phyloP scores from a whole-genome alignment of 2,329 filamentous ascomycete species.

The Epicoccum sorghinum region DNA sequence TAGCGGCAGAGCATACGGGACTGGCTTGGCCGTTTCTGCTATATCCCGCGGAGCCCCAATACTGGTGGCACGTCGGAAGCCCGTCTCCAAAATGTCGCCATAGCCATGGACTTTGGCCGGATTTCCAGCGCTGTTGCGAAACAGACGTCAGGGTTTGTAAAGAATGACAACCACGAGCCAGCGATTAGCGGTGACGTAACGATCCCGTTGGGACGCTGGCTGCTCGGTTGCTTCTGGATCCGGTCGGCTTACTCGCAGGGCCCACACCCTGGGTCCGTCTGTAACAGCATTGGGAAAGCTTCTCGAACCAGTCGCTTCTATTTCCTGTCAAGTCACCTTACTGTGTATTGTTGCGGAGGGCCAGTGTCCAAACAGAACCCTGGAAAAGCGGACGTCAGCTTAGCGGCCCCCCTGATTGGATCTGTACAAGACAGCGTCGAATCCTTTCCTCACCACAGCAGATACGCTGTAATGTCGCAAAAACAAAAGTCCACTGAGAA shows the following conservation, averaged over 20 bases:
- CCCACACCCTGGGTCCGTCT: neutral
- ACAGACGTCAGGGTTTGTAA: neutral
- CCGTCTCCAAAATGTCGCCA: neutral
- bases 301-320: neutral
- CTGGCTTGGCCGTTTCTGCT: neutral
- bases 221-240: neutral
- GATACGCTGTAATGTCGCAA: neutral
- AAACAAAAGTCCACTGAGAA: neutral
- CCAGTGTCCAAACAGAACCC: neutral
- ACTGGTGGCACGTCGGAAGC: constrained; percentile 1
- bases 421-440: neutral
- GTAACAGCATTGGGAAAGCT: neutral
- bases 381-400: neutral
- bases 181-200: neutral
- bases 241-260: neutral
- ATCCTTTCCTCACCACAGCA: neutral
- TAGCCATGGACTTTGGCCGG: neutral
- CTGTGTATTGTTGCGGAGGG: too few relatives aligned
- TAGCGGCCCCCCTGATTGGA: constrained; percentile 1
- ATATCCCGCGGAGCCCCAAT: neutral
- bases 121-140: neutral
- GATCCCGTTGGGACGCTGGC: neutral
- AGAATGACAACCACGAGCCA: neutral
- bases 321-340: too few relatives aligned
- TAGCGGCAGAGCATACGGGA: constrained; percentile 2